Base-by-base conservation (phyloP, 306 rosid genomes). In the Cucumis cinereus region DNA sequence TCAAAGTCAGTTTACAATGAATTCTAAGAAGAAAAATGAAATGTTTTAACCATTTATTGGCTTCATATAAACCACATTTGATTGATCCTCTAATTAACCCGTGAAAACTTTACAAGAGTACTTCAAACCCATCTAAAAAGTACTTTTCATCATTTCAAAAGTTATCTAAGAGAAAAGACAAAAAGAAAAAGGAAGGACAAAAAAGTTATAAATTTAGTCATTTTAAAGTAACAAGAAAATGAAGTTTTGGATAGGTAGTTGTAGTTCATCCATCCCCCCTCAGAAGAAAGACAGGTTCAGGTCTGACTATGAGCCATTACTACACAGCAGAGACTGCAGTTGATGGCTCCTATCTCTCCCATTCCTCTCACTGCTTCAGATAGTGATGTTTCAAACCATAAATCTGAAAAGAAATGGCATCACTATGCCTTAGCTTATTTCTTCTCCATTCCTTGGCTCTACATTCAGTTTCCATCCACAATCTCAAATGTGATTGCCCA, bases 241-340 rank as follows among this genome's bases (percentile, higher is more conserved):
- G 30, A 7, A 60, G 35, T 30, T 30, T 2, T 30, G 35, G 35
- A 30, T 30, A 30, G 35, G 35, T 3, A 30, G 35, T 30, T 30
- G 35, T 13, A 68, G 50, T 36, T 66, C 28, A 66, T 66, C 73
- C 73, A 66, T 66, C 73, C 73, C 70, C 73, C 73, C 15, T 66
- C 28, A 66, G 52, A 66, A 66, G 52, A 66, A 66, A 66, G 73
- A 38, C 73, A 66, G 28, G 22, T 2, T 66, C 52, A 66, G 30
- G 19, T 40, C 73, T 66, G 73, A 66, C 53, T 66, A 43, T 6
- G 17, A 35, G 23, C 23, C 70, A 62, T 62, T 62, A 17, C 47
- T 30, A 2, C 68, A 33, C 23, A 33, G 14, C 70, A 62, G 45
- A 62, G 22, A 62, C 70, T 62, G 53, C 73, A 66, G 26, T 66